Base-by-base conservation (phyloP, 2,329 filamentous ascomycete genomes). In the Penicillium sp. region DNA sequence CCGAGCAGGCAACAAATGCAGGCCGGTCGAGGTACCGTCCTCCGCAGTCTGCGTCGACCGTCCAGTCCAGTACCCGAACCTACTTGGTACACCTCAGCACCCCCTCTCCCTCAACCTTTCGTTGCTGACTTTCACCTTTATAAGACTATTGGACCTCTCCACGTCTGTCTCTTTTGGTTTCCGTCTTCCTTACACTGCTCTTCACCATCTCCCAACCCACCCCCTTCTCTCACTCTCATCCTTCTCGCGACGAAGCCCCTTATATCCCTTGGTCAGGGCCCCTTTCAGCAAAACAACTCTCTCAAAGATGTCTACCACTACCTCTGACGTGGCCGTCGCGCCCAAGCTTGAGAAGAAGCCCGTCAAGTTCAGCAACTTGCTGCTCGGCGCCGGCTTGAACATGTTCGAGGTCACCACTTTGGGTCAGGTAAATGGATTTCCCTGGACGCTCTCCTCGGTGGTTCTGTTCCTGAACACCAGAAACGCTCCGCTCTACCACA, bases 311-410 rank as follows among this genome's bases (percentile, higher is more conserved):
- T 76, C 72, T 66, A 61, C 66, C 47, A 40, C 54, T 59, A 63
- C 79, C 64, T 73, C 78, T 61, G 71, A 73, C 59, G 63, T 72
- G 70, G 69, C 74, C 68, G 66, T 73, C 36, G 73, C 75, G 69
- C 72, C 76, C 70, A 75, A 71, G 73, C 77, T 94, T 70, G 90
- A 96, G 85, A 97, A 97, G 87, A 97, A 97, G 83, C 93, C 93
- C 60, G 82, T 98, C 82, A 97, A 96, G 83, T 97, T 97, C 81
- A 95, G 90, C 79, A 98, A 98, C 78, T 74, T 98, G 81, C 79
- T 98, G 66, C 83, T 96, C 65, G 90, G 90, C 67, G 88, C 88
- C 68, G 88, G 90, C 63, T 82, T 96, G 76, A 96, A 95, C 80
- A 77, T 96, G 82, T 96, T 96, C 73, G 90, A 96, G 71, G 83